Evolutionary conservation across 768 basidiomycete species (phyloP).

Genomic region (Steccherinum ochraceum): DNA sequence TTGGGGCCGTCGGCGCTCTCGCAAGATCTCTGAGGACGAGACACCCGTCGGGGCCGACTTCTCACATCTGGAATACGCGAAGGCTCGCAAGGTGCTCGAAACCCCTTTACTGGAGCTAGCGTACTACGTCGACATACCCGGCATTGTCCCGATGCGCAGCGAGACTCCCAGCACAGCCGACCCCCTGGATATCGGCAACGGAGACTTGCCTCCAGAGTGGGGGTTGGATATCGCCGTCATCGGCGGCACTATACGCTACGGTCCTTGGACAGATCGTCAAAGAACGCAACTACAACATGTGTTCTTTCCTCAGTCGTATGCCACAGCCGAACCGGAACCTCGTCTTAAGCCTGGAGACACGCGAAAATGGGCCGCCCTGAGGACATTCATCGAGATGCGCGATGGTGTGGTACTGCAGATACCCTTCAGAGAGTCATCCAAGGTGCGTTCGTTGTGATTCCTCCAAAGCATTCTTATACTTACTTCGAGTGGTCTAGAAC

Average conservation of each 20-base stretch:
- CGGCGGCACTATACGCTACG: slow-evolving; percentile 74
- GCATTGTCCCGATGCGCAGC: slow-evolving; percentile 51
- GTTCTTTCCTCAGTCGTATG: slow-evolving; percentile 82
- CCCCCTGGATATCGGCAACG: slow-evolving; percentile 74
- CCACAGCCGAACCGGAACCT: slow-evolving; percentile 48
- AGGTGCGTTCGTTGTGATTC: slow-evolving; percentile 37
- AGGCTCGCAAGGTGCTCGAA: slow-evolving; percentile 79
- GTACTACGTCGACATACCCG: slow-evolving; percentile 84
- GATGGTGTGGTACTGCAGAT: slow-evolving; percentile 72
- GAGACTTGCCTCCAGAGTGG: slow-evolving; percentile 88
- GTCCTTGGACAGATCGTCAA: slow-evolving; percentile 96
- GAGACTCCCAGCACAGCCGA: slow-evolving; percentile 31
- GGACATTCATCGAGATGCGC: slow-evolving; percentile 74
- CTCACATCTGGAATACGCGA: slow-evolving; percentile 71
- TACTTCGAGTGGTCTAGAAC: slow-evolving; percentile 46
- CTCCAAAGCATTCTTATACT: neutral
- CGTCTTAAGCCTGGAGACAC: slow-evolving; percentile 69
- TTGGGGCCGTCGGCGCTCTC: slow-evolving; percentile 20
- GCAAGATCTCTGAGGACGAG: slow-evolving; percentile 41
- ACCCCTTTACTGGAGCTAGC: slow-evolving; percentile 70
- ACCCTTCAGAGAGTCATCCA: slow-evolving; percentile 91
- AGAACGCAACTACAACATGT: slow-evolving; percentile 69
- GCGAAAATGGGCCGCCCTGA: slow-evolving; percentile 77
- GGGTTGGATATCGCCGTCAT: slow-evolving; percentile 81
- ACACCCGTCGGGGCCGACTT: slow-evolving; percentile 53